Evolutionary conservation across 2,329 filamentous ascomycete genomes (phyloP).

Genomic region (Cytospora paraplurivora): DNA sequence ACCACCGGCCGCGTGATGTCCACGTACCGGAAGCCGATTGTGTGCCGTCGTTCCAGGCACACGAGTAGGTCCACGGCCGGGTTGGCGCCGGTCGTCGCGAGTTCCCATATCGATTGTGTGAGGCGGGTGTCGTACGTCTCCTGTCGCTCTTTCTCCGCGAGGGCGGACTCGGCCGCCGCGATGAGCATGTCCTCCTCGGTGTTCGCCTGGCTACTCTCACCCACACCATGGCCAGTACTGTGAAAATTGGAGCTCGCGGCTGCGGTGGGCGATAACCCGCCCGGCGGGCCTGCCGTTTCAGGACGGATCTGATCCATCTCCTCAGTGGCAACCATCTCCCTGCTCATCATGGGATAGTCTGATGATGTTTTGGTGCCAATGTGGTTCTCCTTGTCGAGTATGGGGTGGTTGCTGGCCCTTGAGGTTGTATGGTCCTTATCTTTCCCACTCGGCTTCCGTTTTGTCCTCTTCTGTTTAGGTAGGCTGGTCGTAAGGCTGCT

Average conservation of each 20-base stretch:
- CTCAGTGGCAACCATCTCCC: conserved; percentile 43
- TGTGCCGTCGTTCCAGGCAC: conserved; percentile 85
- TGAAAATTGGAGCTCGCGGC: conserved; percentile 22
- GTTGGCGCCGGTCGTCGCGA: conserved; percentile 88
- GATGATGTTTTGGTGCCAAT: conserved; percentile 34
- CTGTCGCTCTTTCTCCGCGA: conserved; percentile 72
- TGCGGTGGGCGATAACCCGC: conserved; percentile 32
- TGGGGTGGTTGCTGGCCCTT: conserved; percentile 37
- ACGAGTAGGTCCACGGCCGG: conserved; percentile 91
- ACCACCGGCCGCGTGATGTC: conserved; percentile 90
- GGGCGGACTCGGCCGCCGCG: conserved; percentile 59
- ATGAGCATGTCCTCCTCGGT: conserved; percentile 40
- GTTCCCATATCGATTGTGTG: conserved; percentile 91
- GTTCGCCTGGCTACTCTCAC: conserved; percentile 8
- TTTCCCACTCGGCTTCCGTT: conserved; percentile 39
- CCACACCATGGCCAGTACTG: conserved; percentile 20
- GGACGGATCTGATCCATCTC: conserved; percentile 52
- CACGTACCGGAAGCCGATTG: conserved; percentile 94
- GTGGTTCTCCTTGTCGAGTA: conserved; percentile 55
- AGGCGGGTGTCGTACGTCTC: conserved; percentile 79
- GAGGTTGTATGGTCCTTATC: conserved; percentile 41
- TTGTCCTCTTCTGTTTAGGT: conserved; percentile 51
- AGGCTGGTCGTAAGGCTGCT: conserved; percentile 80
- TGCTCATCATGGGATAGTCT: conserved; percentile 30
- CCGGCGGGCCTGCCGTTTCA: conserved; percentile 29